phyloP scores from a whole-genome alignment of 2,329 filamentous ascomycete species.

The Xylariaceae sp. region DNA sequence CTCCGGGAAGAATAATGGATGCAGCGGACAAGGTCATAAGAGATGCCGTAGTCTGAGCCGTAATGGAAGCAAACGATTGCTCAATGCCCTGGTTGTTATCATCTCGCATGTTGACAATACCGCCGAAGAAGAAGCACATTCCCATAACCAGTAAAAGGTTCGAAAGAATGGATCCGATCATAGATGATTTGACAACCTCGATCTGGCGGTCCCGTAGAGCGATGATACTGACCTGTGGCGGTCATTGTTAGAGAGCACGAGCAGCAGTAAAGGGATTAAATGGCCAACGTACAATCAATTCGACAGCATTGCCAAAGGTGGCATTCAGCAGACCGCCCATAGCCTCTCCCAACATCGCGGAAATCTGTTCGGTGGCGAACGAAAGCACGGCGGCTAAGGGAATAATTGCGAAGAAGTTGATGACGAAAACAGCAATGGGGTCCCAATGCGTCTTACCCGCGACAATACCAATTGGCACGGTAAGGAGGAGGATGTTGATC shows the following conservation, averaged over 20 bases:
- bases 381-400: conserved; percentile 68
- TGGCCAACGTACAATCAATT: conserved; percentile 58
- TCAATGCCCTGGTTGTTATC: conserved; percentile 55
- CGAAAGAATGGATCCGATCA: conserved; percentile 92
- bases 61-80: conserved; percentile 69
- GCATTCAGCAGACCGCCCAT: conserved; percentile 70
- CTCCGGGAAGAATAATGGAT: conserved; percentile 72
- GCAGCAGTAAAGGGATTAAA: conserved; percentile 12
- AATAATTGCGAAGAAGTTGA: conserved; percentile 79
- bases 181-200: conserved; percentile 93
- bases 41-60: conserved; percentile 71
- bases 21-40: conserved; percentile 72
- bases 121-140: conserved; percentile 74
- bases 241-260: conserved; percentile 16
- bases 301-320: conserved; percentile 75
- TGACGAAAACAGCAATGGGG: conserved; percentile 63
- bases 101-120: conserved; percentile 56
- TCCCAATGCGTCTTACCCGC: conserved; percentile 59
- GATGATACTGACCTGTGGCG: conserved; percentile 75
- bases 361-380: conserved; percentile 74
- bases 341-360: conserved; percentile 65
- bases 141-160: conserved; percentile 85
- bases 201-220: conserved; percentile 82
- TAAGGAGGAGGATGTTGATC: conserved; percentile 66
- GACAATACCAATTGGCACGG: conserved; percentile 67